phyloP scores from a whole-genome alignment of 495 filamentous ascomycete genomes.

The Lichenothelia convexa region DNA sequence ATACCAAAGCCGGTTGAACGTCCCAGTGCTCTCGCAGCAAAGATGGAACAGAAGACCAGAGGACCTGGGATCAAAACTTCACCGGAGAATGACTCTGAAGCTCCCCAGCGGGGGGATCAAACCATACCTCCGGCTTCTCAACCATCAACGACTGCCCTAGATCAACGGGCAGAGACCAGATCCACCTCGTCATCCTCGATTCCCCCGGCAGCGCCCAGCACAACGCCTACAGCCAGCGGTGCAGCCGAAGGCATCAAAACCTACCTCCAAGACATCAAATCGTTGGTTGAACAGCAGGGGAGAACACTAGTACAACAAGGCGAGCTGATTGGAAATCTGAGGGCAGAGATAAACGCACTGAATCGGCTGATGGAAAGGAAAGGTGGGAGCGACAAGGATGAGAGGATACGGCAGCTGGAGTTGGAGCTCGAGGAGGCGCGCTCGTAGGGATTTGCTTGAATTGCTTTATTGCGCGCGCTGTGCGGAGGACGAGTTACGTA shows the following conservation, averaged over 20 bases:
- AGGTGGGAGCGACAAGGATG: slow-evolving; percentile 38
- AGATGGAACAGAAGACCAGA: slow-evolving; percentile 12
- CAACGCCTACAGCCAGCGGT: slow-evolving; percentile 8
- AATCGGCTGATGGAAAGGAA: slow-evolving; percentile 34
- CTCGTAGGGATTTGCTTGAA: slow-evolving; percentile 21
- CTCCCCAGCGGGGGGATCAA: slow-evolving; percentile 6
- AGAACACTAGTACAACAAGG: slow-evolving; percentile 39
- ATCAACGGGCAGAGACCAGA: slow-evolving; percentile 7
- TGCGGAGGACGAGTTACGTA: too few species aligned
- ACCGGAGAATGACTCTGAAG: slow-evolving; percentile 17
- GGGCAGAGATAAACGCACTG: slow-evolving; percentile 49
- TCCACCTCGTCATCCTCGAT: slow-evolving; percentile 8
- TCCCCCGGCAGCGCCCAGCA: slow-evolving; percentile 15
- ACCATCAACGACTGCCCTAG: slow-evolving; percentile 6
- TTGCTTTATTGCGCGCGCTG: too few species aligned
- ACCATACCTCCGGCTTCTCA: slow-evolving; percentile 2
- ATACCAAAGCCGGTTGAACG: slow-evolving; percentile 46
- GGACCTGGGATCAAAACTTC: slow-evolving; percentile 10
- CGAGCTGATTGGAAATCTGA: slow-evolving; percentile 44
- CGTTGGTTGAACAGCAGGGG: slow-evolving; percentile 42
- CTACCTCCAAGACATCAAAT: slow-evolving; percentile 42
- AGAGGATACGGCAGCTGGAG: slow-evolving; percentile 50
- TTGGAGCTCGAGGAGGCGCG: slow-evolving; percentile 42
- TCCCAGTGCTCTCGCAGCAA: slow-evolving; percentile 2
- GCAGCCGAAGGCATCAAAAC: slow-evolving; percentile 19